Conservation (phyloP, 192 early-diverging fungal species). For the Lunasporangiospora selenospora region DNA sequence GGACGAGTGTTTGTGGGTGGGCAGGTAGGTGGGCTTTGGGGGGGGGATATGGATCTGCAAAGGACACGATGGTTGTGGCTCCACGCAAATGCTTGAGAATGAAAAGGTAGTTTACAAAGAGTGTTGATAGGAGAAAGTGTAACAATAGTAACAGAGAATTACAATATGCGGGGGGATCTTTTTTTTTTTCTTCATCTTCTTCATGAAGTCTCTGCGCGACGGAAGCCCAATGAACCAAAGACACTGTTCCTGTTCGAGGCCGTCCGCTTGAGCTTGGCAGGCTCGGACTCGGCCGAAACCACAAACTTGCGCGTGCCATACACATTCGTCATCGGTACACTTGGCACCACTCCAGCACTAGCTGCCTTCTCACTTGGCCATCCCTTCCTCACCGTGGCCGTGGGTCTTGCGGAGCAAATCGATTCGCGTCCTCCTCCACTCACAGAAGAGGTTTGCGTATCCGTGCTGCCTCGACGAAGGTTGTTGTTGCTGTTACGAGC, state of each 20-base stretch:
- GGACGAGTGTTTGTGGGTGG: too few relatives aligned
- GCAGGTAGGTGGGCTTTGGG: too few relatives aligned
- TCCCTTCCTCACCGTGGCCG: slow-evolving; percentile 42
- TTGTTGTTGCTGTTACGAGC: too few relatives aligned
- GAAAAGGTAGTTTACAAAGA: background rate
- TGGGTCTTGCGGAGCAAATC: slow-evolving; percentile 15
- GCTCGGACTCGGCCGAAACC: slow-evolving; percentile 7
- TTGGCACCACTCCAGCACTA: slow-evolving; percentile 36
- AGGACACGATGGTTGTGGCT: too few relatives aligned
- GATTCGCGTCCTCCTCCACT: slow-evolving; percentile 30
- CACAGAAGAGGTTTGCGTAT: slow-evolving; percentile 19
- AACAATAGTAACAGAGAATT: too few relatives aligned
- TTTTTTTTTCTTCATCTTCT: too few relatives aligned
- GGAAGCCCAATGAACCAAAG: slow-evolving; percentile 29
- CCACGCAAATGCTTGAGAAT: too few relatives aligned
- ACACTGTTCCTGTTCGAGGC: slow-evolving; percentile 29
- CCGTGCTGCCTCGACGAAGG: slow-evolving; percentile 26
- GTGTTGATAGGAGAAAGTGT: background rate
- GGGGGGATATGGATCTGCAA: too few relatives aligned
- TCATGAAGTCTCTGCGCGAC: slow-evolving; percentile 24
- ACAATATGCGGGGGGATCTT: too few relatives aligned
- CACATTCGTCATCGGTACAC: slow-evolving; percentile 15
- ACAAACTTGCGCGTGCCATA: slow-evolving; percentile 44
- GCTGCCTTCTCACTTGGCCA: slow-evolving; percentile 49
- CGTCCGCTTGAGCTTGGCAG: slow-evolving; percentile 22